Base-by-base conservation (phyloP, 2,329 filamentous ascomycete genomes). In the Alternaria longipes region DNA sequence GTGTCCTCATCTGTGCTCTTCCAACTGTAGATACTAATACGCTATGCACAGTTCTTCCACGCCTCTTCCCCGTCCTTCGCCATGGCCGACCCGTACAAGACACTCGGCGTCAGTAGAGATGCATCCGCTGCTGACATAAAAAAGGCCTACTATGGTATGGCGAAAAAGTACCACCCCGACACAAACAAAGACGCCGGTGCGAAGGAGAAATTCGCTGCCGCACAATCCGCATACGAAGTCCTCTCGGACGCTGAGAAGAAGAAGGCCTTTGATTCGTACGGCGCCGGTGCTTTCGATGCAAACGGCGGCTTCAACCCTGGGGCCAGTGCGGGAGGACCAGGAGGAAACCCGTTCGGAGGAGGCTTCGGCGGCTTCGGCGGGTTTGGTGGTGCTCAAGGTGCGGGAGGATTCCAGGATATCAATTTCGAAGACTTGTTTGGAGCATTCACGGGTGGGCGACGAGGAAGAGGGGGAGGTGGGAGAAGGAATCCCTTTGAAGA, bases 91-190 rank as follows among this genome's bases (percentile, higher is more conserved):
- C 95, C 95, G 1, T 99, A 99, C 80, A 87, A 89, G 67, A 86
- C 91, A 4, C 89, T 99, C 28, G 95, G 95, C 14, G 92, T 99
- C 30, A 84, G 84, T 73, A 97, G 94, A 78, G 86, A 81, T 64
- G 92, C 95, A n/a, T 89, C 92, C 1, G 83, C 93, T 3, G 84
- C 88, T 61, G 94, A 98, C 36, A 98, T 99, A 78, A 99, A 99
- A 79, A 98, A 97, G 80, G 94, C 95, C 3, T 99, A 99, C 83
- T 99, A 99, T 78, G 92, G 94, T 52, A 84, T 98, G 60, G 95
- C 95, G 20, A 99, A 99, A 81, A 99, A 98, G 76, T 99, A 89
- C 78, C 95, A 99, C 74, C 95, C 95, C 8, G 95, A 99, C 78
- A 98, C 95, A 36, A 99, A 98, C 84, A 98, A 98, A 79, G 95